Percentiles rank a stretch among this genome's conserved stretches.
These are phyloP conservation scores for Brassica hybrid DNA, from an alignment of 441 rosid species.

Conservation along the genomic window DNA sequence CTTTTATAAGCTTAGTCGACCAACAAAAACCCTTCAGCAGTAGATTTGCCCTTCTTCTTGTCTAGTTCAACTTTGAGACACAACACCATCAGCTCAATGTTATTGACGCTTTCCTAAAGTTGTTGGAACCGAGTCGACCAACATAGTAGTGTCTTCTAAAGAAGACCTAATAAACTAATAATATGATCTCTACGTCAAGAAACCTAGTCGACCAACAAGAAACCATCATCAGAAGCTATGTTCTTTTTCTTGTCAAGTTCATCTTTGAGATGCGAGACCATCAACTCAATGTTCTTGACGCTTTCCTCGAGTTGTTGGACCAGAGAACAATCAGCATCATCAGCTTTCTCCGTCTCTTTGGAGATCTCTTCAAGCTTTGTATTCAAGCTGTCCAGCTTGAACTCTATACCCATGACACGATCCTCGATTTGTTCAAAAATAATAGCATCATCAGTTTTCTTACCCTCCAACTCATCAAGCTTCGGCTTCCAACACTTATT, in stretches of 20 bases:
- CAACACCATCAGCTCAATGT: too few relatives aligned
- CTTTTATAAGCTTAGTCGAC: neutral
- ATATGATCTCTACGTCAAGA: neutral
- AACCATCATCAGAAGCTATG: conserved; percentile 6
- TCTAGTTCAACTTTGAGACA: conserved; percentile 7
- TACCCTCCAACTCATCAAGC: neutral
- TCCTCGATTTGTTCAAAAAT: conserved; percentile 1
- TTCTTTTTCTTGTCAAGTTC: conserved; percentile 1
- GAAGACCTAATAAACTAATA: neutral
- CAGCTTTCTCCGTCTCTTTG: conserved; percentile 1
- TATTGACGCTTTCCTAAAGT: neutral
- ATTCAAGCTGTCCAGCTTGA: neutral
- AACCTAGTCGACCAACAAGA: conserved; percentile 6
- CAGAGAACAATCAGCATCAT: neutral
- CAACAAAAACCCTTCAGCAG: conserved; percentile 6
- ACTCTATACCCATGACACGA: neutral
- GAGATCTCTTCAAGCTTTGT: conserved; percentile 9
- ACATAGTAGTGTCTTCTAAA: neutral
- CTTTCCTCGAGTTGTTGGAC: conserved; percentile 9
- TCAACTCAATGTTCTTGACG: conserved; percentile 1
- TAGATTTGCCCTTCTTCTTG: conserved; percentile 19
- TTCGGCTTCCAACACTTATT: neutral
- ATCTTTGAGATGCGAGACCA: neutral
- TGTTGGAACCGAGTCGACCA: conserved; percentile 1
- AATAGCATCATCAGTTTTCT: neutral